Conservation (phyloP, 768 basidiomycete genomes). For the Russula abietina region DNA sequence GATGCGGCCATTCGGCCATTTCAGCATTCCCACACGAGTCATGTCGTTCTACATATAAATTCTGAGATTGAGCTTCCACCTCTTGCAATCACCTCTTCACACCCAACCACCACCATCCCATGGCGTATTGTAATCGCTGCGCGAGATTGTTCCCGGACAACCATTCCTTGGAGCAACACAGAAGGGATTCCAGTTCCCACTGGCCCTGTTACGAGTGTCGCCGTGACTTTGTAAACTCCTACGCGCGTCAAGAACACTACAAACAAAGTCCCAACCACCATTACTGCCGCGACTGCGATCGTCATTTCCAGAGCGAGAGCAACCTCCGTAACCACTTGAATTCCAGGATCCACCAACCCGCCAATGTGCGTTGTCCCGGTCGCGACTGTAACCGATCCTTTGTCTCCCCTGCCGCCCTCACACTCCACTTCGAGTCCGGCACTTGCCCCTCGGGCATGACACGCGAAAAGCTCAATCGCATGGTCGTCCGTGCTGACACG, state of each 20-base stretch:
- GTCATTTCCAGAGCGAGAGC: conserved; percentile 38
- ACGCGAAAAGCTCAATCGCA: no score
- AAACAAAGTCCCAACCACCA: not conserved
- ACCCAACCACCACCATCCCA: not conserved
- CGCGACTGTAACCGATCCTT: conserved; percentile 43
- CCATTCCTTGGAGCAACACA: conserved; percentile 29
- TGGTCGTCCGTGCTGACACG: no score
- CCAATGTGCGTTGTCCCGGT: conserved; percentile 35
- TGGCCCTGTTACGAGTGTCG: conserved; percentile 43
- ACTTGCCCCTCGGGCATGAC: no score
- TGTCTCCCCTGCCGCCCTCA: conserved; percentile 44
- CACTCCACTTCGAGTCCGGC: no score
- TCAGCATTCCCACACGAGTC: no score
- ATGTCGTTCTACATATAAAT: no score
- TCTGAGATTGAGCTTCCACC: not conserved
- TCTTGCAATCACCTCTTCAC: no score
- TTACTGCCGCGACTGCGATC: conserved; percentile 29
- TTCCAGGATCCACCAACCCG: conserved; percentile 46
- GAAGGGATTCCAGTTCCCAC: conserved; percentile 33
- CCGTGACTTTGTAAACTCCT: conserved; percentile 36
- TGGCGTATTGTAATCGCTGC: conserved; percentile 11
- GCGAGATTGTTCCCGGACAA: not conserved
- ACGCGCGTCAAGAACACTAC: not conserved
- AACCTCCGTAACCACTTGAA: conserved; percentile 46
- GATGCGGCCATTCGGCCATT: no score